Base-by-base conservation (phyloP, 768 basidiomycete species). In the Leccinellum albellum region DNA sequence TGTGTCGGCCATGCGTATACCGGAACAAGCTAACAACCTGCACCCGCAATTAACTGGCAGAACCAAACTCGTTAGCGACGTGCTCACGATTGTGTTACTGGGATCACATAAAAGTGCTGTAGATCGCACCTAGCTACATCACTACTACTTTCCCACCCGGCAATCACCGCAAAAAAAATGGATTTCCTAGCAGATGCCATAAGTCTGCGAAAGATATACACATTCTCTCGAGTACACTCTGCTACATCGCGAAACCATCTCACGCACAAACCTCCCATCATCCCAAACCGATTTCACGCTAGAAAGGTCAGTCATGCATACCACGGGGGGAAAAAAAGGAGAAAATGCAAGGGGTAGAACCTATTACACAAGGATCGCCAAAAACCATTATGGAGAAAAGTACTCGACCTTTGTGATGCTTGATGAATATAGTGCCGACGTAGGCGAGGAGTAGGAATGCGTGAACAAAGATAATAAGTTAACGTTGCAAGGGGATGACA, bases 1-100 rank as follows among this genome's bases (percentile, higher is more conserved):
- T 35, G 77, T 75, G 66, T 89, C 83, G 31, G 85, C 85, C 88
- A 89, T 89, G 26, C 33, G 57, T 42, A 48, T 29, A 40, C 46
- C 52, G 49, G 29, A 46, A 23, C n/a, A 59, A 57, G 50, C 31
- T 26, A n/a, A 42, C 12, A n/a, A 28, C 33, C 31, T 42, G 17
- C 9, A 4, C 44, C 14, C 21, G 6, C 1, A 14, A 21, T 23
- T 9, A 37, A 8, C 37, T 23, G 44, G 21, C 44, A 20, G 21
- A 23, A 23, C 17, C 37, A 8, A 31, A 26, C 26, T 20, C 32
- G 35, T 26, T n/a, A 4, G 33, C 20, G 31, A 35, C 21, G 14
- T 31, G 58, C 37, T 51, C 24, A 23, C 24, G 15, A 37, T 46
- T 40, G 51, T n/a, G 33, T 51, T 37, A 48, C 31, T 13, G 3